These are phyloP conservation scores for Saccharum spontaneum DNA, from an alignment of 176 grass and related monocot species.

Conservation along the genomic window DNA sequence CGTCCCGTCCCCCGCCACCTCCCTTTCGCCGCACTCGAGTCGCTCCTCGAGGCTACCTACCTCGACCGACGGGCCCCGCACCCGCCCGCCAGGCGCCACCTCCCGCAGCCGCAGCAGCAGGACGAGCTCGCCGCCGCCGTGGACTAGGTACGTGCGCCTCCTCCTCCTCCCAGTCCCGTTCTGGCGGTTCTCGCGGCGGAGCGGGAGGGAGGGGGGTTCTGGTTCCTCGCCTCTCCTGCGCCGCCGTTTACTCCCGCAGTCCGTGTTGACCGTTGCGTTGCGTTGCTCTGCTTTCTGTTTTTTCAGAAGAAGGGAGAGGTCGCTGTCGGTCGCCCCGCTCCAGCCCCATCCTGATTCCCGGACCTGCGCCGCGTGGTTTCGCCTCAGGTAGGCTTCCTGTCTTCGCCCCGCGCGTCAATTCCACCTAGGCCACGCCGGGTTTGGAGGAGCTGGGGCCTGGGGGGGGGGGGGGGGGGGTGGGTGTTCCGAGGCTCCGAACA, in stretches of 20 bases:
- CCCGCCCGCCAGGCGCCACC: not conserved
- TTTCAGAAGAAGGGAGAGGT: not conserved
- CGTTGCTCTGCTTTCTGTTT: not conserved
- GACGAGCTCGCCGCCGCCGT: not conserved
- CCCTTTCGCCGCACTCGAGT: not conserved
- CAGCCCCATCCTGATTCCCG: not conserved
- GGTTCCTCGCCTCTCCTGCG: not conserved
- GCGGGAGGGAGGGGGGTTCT: not conserved
- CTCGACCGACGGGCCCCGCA: not conserved
- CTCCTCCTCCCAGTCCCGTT: not conserved
- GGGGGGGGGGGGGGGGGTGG: not conserved
- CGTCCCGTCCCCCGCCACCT: not conserved
- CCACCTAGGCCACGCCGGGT: not conserved
- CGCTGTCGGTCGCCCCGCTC: slow-evolving; percentile 3
- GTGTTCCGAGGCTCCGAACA: not conserved
- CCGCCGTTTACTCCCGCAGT: not conserved
- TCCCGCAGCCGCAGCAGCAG: too few relatives aligned
- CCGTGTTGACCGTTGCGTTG: slow-evolving; percentile 26
- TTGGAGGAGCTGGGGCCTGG: not conserved
- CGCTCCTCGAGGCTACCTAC: not conserved
- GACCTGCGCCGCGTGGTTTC: not conserved
- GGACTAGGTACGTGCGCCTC: not conserved
- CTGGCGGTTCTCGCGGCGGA: not conserved
- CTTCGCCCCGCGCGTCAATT: not conserved
- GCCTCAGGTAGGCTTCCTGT: not conserved